phyloP scores from a whole-genome alignment of 768 basidiomycete genomes.

The Gymnopilus junonius region DNA sequence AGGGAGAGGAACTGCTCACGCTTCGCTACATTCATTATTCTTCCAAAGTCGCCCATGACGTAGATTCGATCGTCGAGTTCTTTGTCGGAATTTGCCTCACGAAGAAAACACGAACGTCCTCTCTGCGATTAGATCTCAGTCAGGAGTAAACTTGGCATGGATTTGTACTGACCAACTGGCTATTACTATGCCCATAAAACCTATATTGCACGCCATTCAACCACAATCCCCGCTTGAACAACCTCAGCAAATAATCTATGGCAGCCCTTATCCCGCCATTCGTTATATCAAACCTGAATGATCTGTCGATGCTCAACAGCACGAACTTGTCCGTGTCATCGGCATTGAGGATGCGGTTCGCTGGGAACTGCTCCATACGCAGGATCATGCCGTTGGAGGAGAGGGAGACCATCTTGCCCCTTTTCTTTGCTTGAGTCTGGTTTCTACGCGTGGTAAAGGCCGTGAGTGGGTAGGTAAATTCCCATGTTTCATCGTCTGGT shows the following conservation, averaged over 20 bases:
- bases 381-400: constrained; percentile 53
- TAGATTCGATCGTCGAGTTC: constrained; percentile 67
- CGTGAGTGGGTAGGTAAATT: constrained; percentile 42
- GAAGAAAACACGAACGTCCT: constrained; percentile 65
- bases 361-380: constrained; percentile 51
- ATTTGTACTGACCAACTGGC: constrained; percentile 55
- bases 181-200: constrained; percentile 75
- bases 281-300: constrained; percentile 50
- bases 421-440: constrained; percentile 25
- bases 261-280: constrained; percentile 51
- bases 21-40: constrained; percentile 68
- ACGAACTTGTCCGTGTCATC: constrained; percentile 65
- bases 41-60: constrained; percentile 57
- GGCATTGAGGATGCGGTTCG: constrained; percentile 60
- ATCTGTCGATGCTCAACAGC: constrained; percentile 52
- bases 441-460: constrained; percentile 25
- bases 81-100: constrained; percentile 53
- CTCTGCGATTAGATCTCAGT: constrained; percentile 38
- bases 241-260: constrained; percentile 57
- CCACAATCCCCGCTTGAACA: constrained; percentile 59
- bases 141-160: background rate
- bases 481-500: constrained; percentile 58
- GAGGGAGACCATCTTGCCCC: constrained; percentile 58
- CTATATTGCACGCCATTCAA: constrained; percentile 65
- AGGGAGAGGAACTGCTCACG: constrained; percentile 38